These are phyloP conservation scores for Ilex aquifolium DNA, from an alignment of 257 asterid species.

Conservation along the genomic window DNA sequence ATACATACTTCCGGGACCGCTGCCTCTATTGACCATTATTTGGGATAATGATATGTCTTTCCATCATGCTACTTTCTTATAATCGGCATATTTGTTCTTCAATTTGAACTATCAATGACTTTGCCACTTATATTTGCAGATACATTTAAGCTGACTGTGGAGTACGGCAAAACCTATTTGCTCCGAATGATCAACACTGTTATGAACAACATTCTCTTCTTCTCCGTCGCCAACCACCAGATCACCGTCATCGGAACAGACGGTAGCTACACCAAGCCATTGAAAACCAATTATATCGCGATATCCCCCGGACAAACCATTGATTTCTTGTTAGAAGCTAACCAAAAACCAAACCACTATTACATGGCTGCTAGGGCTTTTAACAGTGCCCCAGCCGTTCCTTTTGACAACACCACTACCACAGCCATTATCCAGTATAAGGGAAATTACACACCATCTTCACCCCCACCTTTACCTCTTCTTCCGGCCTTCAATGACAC, in stretches of 20 bases:
- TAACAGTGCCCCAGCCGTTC: constrained; percentile 7
- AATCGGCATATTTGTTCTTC: background rate
- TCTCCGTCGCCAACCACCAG: constrained; percentile 40
- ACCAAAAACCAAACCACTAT: constrained; percentile 25
- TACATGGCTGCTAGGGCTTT: constrained; percentile 58
- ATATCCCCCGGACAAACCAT: constrained; percentile 53
- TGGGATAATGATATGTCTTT: background rate
- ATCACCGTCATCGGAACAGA: constrained; percentile 57
- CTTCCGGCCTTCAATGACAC: constrained; percentile 49
- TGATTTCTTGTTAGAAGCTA: constrained; percentile 43
- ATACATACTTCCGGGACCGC: background rate
- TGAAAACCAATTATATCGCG: constrained; percentile 24
- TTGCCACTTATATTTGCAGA: constrained; percentile 13
- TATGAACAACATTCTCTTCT: constrained; percentile 52
- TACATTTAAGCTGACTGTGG: constrained; percentile 30
- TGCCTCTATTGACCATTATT: background rate
- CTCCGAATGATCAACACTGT: constrained; percentile 46
- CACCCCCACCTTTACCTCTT: constrained; percentile 19
- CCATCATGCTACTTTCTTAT: background rate
- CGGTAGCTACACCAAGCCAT: constrained; percentile 51
- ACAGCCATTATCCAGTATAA: constrained; percentile 38
- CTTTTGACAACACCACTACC: constrained; percentile 43
- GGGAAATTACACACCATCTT: constrained; percentile 5
- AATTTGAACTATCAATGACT: background rate
- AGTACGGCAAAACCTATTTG: constrained; percentile 34